Base-by-base conservation (phyloP, 495 filamentous ascomycete species). In the Rusavskia elegans region DNA sequence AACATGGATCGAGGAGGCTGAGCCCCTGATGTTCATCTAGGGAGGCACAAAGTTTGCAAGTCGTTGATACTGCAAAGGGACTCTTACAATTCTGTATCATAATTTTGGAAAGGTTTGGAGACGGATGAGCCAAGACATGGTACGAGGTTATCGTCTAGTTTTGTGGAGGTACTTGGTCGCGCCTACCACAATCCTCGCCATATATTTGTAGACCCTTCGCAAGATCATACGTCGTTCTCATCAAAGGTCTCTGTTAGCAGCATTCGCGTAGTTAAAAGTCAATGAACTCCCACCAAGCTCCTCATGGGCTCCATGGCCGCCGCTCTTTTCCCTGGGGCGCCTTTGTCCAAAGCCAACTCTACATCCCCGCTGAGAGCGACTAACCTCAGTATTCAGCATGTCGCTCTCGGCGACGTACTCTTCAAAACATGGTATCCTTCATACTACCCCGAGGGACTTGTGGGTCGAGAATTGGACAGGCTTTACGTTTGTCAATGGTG, bases 401-500 rank as follows among this genome's bases (percentile, higher is more conserved):
- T 92, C 42, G 76, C 87, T 48, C 69, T 92, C 50, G 86, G 86
- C 3, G 75, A 83, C 56, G 71, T 83, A 9, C 74, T 77, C 17
- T 87, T 92, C 70, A 74, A 76, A 48, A 78, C 86, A 5, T 88
- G 83, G 81, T 89, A 87, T 66, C 78, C 85, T 23, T 89, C 79
- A 23, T 71, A 80, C 56, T 89, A 89, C 60, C 83, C 82, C 0
- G 85, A 88, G 55, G 84, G 89, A 48, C 74, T 89, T 16, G 71
- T 87, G 21, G 79, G 77, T 37, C 79, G 76, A 53, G 74, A 80
- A 36, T 72, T 75, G 45, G 66, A 75, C 36, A 68, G 78, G 48
- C 71, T 98, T 10, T 94, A 89, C 55, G 82, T 96, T 38, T 98
- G 92, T 62, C 85, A 83, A 40, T 84, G 78, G 74, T 98, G 92